These are phyloP conservation scores for Candida pseudoviswanathii DNA, from an alignment of 1,139 yeast genomes.

Conservation along the genomic window DNA sequence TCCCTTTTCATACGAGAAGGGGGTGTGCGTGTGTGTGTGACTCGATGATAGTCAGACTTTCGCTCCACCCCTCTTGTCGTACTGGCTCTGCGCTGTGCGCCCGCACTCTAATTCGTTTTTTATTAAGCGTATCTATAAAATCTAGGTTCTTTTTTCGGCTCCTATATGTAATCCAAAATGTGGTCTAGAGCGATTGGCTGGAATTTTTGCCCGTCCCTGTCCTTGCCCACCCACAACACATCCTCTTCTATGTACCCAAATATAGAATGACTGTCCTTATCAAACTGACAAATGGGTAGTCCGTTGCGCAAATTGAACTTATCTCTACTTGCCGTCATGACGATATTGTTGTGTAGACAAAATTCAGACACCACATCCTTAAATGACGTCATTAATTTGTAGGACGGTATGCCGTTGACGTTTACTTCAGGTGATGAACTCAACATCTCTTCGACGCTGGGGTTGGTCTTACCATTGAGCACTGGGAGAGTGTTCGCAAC, in stretches of 20 bases:
- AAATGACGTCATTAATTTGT: conserved; percentile 34
- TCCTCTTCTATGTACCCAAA: conserved; percentile 35
- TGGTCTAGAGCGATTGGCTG: conserved; percentile 27
- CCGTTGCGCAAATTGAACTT: conserved; percentile 25
- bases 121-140: conserved; percentile 1
- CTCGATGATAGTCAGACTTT: neutral
- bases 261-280: conserved; percentile 12
- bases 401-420: conserved; percentile 34
- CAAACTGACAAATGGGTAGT: conserved; percentile 25
- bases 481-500: conserved; percentile 19
- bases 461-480: conserved; percentile 17
- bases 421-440: conserved; percentile 5
- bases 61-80: neutral
- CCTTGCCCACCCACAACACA: conserved; percentile 29
- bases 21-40: neutral
- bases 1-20: neutral
- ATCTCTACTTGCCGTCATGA: conserved; percentile 21
- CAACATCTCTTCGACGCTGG: conserved; percentile 14
- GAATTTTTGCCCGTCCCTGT: conserved; percentile 16
- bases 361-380: conserved; percentile 38
- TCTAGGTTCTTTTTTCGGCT: conserved; percentile 6
- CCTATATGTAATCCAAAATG: conserved; percentile 13
- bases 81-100: neutral
- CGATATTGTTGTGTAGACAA: conserved; percentile 30
- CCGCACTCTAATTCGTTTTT: neutral